These are phyloP conservation scores for Marasmius sp. DNA, from an alignment of 1,284 basidiomycete genomes.

Conservation along the genomic window DNA sequence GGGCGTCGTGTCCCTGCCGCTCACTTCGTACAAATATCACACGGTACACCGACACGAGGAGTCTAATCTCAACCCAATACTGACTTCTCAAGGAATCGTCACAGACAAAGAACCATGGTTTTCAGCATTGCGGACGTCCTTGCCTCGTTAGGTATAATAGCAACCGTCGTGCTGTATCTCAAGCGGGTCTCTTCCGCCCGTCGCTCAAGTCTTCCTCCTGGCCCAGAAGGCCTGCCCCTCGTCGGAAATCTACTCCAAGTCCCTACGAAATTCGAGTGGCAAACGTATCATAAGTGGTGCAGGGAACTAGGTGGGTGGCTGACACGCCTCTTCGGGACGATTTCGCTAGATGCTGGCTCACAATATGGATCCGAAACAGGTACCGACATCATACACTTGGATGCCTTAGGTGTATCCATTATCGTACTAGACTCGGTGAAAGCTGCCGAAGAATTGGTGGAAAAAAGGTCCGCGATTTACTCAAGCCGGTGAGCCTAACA, in stretches of 20 bases:
- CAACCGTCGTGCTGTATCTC: neutral
- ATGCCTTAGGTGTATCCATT: neutral
- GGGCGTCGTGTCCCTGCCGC: too few species aligned
- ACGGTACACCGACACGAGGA: too few species aligned
- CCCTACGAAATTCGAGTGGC: neutral
- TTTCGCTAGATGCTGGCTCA: neutral
- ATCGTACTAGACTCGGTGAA: neutral
- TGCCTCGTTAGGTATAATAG: neutral
- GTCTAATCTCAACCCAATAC: too few species aligned
- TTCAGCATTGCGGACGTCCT: neutral
- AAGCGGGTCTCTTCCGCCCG: neutral
- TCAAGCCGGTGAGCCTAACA: neutral
- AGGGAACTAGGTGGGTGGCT: too few species aligned
- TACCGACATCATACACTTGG: neutral
- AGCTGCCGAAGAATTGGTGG: neutral
- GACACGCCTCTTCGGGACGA: too few species aligned
- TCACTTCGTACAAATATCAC: too few species aligned
- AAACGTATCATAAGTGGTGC: neutral
- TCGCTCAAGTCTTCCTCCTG: neutral
- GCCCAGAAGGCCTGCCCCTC: neutral
- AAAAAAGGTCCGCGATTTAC: neutral
- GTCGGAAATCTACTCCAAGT: neutral
- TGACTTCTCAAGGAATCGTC: too few species aligned
- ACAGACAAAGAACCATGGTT: neutral
- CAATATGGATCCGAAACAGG: neutral